phyloP scores from a whole-genome alignment of 2,329 filamentous ascomycete genomes.

The Talaromyces sp. region DNA sequence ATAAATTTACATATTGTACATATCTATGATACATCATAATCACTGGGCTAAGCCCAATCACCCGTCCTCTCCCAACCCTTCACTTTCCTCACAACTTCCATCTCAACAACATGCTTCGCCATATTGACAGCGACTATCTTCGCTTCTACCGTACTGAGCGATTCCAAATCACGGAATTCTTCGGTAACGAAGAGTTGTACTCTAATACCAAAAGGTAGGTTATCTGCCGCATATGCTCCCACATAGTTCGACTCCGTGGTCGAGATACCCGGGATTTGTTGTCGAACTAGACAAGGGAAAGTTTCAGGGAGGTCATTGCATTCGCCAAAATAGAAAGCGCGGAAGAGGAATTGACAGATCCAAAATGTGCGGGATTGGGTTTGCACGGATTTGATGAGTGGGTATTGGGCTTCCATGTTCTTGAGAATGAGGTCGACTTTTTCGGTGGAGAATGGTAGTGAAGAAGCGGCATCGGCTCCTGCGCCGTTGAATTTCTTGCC shows the following conservation, averaged over 20 bases:
- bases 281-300: slow-evolving; percentile 36
- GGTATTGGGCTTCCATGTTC: slow-evolving; percentile 40
- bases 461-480: slow-evolving; percentile 20
- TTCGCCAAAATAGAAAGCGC: slow-evolving; percentile 54
- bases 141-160: slow-evolving; percentile 32
- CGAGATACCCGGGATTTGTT: slow-evolving; percentile 20
- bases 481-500: slow-evolving; percentile 38
- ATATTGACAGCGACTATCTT: slow-evolving; percentile 32
- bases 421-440: slow-evolving; percentile 48
- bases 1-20: slow-evolving; percentile 5
- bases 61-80: slow-evolving; percentile 27
- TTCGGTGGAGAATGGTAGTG: slow-evolving; percentile 47
- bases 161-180: slow-evolving; percentile 23
- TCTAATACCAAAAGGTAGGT: slow-evolving; percentile 29
- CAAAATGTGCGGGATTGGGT: slow-evolving; percentile 42
- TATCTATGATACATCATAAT: neutral
- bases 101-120: slow-evolving; percentile 26
- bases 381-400: slow-evolving; percentile 37
- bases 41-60: slow-evolving; percentile 11
- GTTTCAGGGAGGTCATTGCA: slow-evolving; percentile 44
- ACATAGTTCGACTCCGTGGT: slow-evolving; percentile 20
- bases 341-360: slow-evolving; percentile 51
- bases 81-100: slow-evolving; percentile 31
- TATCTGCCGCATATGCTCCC: slow-evolving; percentile 24
- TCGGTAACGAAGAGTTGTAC: slow-evolving; percentile 27